phyloP scores from a whole-genome alignment of 2,329 filamentous ascomycete genomes.

The Trichoderma sp. region DNA sequence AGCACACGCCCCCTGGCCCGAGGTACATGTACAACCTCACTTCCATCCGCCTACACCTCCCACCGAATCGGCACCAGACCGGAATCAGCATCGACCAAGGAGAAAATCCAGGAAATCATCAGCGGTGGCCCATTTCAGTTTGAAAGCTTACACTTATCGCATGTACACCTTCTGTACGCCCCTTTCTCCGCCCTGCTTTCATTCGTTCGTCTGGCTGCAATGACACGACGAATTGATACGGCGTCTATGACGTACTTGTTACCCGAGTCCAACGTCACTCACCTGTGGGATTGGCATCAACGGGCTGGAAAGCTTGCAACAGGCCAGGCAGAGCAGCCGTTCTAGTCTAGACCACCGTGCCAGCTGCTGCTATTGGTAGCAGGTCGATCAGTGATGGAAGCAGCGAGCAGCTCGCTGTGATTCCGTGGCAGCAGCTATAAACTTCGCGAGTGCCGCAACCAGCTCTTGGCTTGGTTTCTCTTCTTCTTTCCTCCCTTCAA shows the following conservation, averaged over 20 bases:
- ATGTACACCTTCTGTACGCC: background rate
- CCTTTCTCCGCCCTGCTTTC: background rate
- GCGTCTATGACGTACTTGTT: conserved; percentile 38
- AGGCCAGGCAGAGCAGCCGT: background rate
- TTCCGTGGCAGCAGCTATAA: background rate
- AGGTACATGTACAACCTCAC: background rate
- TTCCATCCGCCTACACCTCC: conserved; percentile 7
- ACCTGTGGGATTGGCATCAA: conserved; percentile 25
- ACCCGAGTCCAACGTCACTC: conserved; percentile 39
- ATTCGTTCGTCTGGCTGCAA: background rate
- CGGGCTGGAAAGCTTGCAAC: background rate
- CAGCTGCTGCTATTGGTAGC: background rate
- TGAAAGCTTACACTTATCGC: background rate
- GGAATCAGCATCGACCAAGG: background rate
- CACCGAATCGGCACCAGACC: background rate
- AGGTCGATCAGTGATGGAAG: background rate
- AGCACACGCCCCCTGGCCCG: background rate
- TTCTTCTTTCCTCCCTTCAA: conserved; percentile 20
- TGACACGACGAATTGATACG: background rate
- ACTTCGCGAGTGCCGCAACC: background rate
- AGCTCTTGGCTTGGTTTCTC: background rate
- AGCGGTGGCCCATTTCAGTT: background rate
- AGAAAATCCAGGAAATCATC: background rate
- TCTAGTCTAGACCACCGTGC: background rate
- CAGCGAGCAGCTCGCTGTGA: background rate